Conservation (phyloP, 208 protist genomes). For the Vickermania spadyakhi region DNA sequence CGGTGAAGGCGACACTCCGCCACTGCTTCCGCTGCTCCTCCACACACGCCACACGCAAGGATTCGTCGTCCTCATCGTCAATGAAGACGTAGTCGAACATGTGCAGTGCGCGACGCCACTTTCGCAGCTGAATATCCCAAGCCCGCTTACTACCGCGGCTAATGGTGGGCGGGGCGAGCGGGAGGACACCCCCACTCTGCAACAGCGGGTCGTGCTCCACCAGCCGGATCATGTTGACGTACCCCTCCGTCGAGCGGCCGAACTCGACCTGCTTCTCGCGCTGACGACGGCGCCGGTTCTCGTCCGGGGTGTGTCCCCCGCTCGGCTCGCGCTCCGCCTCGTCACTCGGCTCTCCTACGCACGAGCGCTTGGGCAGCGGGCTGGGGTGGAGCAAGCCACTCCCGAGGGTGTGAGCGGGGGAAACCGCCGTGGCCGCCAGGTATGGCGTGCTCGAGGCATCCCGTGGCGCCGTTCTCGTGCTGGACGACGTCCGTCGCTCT, state of each 20-base stretch:
- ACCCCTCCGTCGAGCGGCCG: constrained; percentile 69
- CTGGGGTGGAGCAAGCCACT: neutral
- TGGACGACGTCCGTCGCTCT: neutral
- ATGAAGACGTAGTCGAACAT: constrained; percentile 88
- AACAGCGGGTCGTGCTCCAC: constrained; percentile 68
- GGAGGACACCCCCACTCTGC: constrained; percentile 56
- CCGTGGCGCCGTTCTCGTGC: too few relatives aligned
- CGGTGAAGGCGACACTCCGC: constrained; percentile 42
- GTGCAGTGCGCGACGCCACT: constrained; percentile 80
- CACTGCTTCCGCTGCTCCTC: constrained; percentile 72
- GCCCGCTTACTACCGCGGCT: constrained; percentile 54
- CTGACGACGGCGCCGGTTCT: constrained; percentile 49
- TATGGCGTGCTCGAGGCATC: neutral
- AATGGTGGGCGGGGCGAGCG: constrained; percentile 47
- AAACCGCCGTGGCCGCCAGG: neutral
- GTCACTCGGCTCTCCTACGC: neutral
- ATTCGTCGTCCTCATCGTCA: constrained; percentile 53
- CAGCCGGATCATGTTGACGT: constrained; percentile 73
- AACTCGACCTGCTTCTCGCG: constrained; percentile 75
- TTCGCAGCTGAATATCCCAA: constrained; percentile 80
- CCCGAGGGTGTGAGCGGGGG: neutral
- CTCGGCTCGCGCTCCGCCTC: neutral
- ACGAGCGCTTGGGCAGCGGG: too few relatives aligned
- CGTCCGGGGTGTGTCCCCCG: constrained; percentile 38
- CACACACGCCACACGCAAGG: constrained; percentile 17